Base-by-base conservation (phyloP, 768 basidiomycete species). In the Pseudohyphozyma bogoriensis region DNA sequence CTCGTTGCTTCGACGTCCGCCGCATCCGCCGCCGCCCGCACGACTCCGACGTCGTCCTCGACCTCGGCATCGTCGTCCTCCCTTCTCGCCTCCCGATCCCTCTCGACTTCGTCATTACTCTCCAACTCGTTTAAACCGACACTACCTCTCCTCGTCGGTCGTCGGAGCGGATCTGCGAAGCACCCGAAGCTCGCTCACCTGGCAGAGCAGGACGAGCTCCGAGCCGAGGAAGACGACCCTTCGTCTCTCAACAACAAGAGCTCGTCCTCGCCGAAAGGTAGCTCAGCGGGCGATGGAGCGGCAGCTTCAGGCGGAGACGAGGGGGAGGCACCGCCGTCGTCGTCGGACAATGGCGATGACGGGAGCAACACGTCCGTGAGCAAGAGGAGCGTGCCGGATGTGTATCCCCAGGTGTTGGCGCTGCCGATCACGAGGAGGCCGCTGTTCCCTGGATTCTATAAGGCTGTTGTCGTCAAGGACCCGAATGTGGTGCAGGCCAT, bases 381-480 rank as follows among this genome's bases (percentile, higher is more conserved):
- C 3, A 50, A 47, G 31, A 55, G 65, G 8, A 58, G 58, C 10
- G 61, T 66, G 5, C 65, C 65, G 20, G 61, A 66, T 37, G 49
- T 60, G 28, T 96, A 96, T 74, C 92, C 93, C 1, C 89, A 93
- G 72, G 85, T 96, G 45, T 81, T 97, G 31, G 93, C 92, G 3
- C 81, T 97, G 0, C 93, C 93, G 5, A 96, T 97, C 61, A 90
- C 90, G 35, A 84, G 91, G 45, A 81, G 93, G 22, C 93, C 93
- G 1, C 83, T 96, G 49, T 96, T 96, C 77, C 93, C 93, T 6
- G 90, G 91, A 33, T 95, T 96, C 75, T 96, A 96, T 80, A 95
- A 96, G 73, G 93, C 92, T 3, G 92, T 97, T 52, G 90, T 96
- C 59, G 81, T 99, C 54, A 82, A 85, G 26, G 87, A 96, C 66